A percentile compares a stretch with the other conserved stretches of the same genome.
phyloP scores from a whole-genome alignment of 2,329 filamentous ascomycete genomes.

The Ophiostoma novo-ulmi region DNA sequence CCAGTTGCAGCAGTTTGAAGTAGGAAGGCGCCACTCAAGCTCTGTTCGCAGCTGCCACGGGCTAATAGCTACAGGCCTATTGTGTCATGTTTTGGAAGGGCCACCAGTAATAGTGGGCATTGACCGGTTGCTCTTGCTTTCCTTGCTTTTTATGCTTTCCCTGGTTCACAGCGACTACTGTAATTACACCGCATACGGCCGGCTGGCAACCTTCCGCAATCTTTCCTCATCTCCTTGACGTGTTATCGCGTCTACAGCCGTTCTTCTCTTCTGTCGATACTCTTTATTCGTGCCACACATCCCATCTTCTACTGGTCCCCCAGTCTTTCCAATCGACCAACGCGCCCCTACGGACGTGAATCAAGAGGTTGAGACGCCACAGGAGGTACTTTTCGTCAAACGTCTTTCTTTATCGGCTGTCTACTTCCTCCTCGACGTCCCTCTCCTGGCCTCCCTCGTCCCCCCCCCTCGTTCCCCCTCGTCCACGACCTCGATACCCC shows the following conservation, averaged over 20 bases:
- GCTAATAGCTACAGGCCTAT: conserved; percentile 11
- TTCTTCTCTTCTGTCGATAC: background rate
- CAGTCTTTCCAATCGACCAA: background rate
- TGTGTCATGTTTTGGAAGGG: background rate
- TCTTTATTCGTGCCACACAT: background rate
- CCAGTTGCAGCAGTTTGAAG: background rate
- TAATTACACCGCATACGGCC: background rate
- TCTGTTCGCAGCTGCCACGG: conserved; percentile 7
- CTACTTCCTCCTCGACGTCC: background rate
- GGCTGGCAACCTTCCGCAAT: background rate
- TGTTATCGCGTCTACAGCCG: conserved; percentile 11
- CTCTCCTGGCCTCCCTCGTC: background rate
- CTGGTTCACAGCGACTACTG: background rate
- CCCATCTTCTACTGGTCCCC: background rate
- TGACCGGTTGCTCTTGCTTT: background rate
- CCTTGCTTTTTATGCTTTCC: background rate
- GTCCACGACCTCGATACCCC: background rate
- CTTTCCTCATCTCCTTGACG: background rate
- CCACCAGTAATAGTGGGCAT: background rate
- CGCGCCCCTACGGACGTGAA: background rate
- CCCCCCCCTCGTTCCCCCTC: background rate
- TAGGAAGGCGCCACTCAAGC: conserved; percentile 1
- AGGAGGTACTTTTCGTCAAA: background rate
- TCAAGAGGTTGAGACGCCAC: background rate
- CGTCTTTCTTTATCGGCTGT: background rate